phyloP scores from a whole-genome alignment of 2,329 filamentous ascomycete genomes.

The Phialophora verrucosa region DNA sequence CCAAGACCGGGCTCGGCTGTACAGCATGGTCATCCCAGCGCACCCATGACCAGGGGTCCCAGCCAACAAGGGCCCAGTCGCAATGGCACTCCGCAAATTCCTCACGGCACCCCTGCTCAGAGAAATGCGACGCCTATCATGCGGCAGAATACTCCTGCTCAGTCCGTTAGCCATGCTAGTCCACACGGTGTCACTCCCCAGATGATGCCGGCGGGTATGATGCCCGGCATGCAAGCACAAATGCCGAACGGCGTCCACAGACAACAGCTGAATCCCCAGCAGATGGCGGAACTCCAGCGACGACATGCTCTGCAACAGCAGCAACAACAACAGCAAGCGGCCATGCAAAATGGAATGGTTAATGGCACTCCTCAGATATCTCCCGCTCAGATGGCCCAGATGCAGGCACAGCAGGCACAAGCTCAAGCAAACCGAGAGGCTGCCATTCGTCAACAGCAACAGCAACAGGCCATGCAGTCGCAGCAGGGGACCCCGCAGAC shows the following conservation, averaged over 20 bases:
- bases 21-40: constrained; percentile 54
- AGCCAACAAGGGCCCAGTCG: constrained; percentile 54
- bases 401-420: constrained; percentile 39
- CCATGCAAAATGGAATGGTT: constrained; percentile 48
- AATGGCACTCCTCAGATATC: constrained; percentile 43
- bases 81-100: constrained; percentile 56
- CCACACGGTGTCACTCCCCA: constrained; percentile 53
- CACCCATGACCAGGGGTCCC: constrained; percentile 52
- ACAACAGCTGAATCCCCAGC: constrained; percentile 47
- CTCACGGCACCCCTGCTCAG: constrained; percentile 53
- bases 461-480: constrained; percentile 38
- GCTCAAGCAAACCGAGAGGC: constrained; percentile 43
- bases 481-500: constrained; percentile 40
- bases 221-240: constrained; percentile 50
- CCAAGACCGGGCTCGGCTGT: constrained; percentile 52
- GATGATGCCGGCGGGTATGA: constrained; percentile 50
- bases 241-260: constrained; percentile 47
- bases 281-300: constrained; percentile 50
- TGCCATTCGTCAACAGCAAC: constrained; percentile 42
- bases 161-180: constrained; percentile 55
- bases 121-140: constrained; percentile 56
- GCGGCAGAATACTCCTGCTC: constrained; percentile 54
- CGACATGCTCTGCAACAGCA: constrained; percentile 55
- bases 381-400: constrained; percentile 41
- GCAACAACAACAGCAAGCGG: constrained; percentile 44